Conservation (phyloP, 106 monocot genomes). For the Apostasia ramifera region DNA sequence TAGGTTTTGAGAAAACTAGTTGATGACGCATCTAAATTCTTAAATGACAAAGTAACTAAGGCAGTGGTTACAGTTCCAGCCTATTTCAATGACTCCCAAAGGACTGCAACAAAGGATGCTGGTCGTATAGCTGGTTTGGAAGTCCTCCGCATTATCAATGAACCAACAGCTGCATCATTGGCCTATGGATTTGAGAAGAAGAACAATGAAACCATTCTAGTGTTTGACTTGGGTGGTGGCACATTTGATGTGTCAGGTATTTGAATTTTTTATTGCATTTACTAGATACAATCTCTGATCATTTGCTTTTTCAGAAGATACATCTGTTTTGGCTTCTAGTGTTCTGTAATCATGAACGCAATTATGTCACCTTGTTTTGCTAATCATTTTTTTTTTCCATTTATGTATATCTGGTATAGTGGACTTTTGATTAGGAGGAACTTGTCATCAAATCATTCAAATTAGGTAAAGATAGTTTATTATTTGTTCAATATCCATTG, state of each 20-base stretch:
- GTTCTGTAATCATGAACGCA: too few species aligned
- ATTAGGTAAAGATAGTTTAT: too few species aligned
- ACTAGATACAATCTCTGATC: too few species aligned
- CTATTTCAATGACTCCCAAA: conserved; percentile 62
- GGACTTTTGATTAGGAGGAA: too few species aligned
- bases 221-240: conserved; percentile 63
- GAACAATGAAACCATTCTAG: conserved; percentile 57
- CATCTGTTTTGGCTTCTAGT: too few species aligned
- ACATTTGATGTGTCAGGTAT: conserved; percentile 69
- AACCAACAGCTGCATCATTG: conserved; percentile 53
- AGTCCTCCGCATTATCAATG: conserved; percentile 68
- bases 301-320: too few species aligned
- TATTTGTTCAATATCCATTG: too few species aligned
- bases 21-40: conserved; percentile 43
- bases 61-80: conserved; percentile 66
- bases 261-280: background rate
- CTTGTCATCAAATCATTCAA: too few species aligned
- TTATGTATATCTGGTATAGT: too few species aligned
- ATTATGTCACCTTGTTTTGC: too few species aligned
- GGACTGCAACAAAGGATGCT: conserved; percentile 66
- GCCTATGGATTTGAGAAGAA: conserved; percentile 68
- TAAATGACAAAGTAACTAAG: conserved; percentile 60
- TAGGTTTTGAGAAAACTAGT: conserved; percentile 48
- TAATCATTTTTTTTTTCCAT: too few species aligned
- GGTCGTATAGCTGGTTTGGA: conserved; percentile 63